These are phyloP conservation scores for Aquilaria agallochum DNA, from an alignment of 441 rosid genomes.

Conservation along the genomic window DNA sequence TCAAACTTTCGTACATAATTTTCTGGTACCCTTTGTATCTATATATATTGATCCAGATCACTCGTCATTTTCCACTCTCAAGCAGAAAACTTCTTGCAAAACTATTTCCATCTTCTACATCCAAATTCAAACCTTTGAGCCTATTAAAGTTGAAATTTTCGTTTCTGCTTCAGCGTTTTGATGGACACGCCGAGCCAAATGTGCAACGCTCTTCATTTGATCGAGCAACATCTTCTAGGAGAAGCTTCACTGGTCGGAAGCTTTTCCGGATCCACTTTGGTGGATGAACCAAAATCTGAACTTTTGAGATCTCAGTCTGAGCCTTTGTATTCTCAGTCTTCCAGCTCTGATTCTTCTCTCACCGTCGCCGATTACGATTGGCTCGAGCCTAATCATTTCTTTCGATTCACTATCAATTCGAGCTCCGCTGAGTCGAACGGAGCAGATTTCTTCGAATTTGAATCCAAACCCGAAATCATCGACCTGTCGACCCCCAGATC, in stretches of 20 bases:
- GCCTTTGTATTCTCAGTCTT: constrained; percentile 13
- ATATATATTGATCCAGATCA: too few species aligned
- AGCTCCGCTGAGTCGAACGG: constrained; percentile 16
- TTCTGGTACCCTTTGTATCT: too few species aligned
- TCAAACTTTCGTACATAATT: too few species aligned
- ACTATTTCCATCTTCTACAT: too few species aligned
- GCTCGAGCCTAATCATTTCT: constrained; percentile 19
- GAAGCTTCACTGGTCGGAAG: not conserved
- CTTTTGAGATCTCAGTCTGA: constrained; percentile 13
- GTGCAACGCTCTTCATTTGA: too few species aligned
- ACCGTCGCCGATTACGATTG: constrained; percentile 13
- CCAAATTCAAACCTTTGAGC: too few species aligned
- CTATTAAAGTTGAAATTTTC: too few species aligned
- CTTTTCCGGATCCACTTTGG: constrained; percentile 5
- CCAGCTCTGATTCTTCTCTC: constrained; percentile 19
- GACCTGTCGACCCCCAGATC: constrained; percentile 27
- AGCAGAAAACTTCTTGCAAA: too few species aligned
- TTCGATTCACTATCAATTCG: constrained; percentile 8
- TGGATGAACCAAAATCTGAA: constrained; percentile 10
- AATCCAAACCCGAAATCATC: constrained; percentile 35
- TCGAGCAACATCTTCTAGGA: too few species aligned
- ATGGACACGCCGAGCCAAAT: too few species aligned
- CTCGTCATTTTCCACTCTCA: too few species aligned
- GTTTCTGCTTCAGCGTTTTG: too few species aligned
- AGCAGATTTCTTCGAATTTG: constrained; percentile 23